Evolutionary conservation across 176 grass and related monocot genomes (phyloP).

Genomic region (Paspalum vaginatum): DNA sequence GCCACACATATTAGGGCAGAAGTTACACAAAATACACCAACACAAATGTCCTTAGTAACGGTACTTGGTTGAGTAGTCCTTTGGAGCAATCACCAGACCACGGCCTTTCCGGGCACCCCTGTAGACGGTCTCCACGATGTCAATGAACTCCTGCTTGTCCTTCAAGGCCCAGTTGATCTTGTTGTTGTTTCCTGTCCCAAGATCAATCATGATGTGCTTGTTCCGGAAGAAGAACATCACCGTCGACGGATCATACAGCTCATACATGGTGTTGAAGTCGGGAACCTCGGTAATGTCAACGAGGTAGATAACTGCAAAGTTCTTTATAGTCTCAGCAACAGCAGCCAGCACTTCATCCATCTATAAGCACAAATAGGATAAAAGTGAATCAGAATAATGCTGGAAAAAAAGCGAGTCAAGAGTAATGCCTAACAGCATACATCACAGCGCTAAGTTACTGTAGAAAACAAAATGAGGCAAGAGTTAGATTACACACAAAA

Average conservation of each 20-base stretch:
- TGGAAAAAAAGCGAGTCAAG: not conserved
- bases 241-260: constrained; percentile 84
- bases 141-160: constrained; percentile 93
- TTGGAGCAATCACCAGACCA: constrained; percentile 81
- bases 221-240: constrained; percentile 98
- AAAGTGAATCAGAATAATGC: constrained; percentile 3
- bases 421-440: not conserved
- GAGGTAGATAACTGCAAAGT: constrained; percentile 84
- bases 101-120: constrained; percentile 81
- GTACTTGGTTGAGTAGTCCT: constrained; percentile 94
- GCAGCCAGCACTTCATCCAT: constrained; percentile 88
- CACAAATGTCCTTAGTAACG: constrained; percentile 53
- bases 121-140: constrained; percentile 95
- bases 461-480: not conserved
- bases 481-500: not conserved
- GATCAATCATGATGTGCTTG: constrained; percentile 98
- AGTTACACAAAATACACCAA: not conserved
- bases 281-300: constrained; percentile 87
- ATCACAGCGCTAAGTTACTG: not conserved
- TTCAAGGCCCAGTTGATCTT: constrained; percentile 97
- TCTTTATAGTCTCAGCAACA: constrained; percentile 89
- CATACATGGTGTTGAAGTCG: constrained; percentile 94
- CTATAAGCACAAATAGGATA: constrained; percentile 49
- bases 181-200: constrained; percentile 93
- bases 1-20: not conserved